Percentiles rank a stretch among this genome's conserved stretches.
Evolutionary conservation across 768 basidiomycete genomes (phyloP).

Genomic region (Wakefieldia striispora): DNA sequence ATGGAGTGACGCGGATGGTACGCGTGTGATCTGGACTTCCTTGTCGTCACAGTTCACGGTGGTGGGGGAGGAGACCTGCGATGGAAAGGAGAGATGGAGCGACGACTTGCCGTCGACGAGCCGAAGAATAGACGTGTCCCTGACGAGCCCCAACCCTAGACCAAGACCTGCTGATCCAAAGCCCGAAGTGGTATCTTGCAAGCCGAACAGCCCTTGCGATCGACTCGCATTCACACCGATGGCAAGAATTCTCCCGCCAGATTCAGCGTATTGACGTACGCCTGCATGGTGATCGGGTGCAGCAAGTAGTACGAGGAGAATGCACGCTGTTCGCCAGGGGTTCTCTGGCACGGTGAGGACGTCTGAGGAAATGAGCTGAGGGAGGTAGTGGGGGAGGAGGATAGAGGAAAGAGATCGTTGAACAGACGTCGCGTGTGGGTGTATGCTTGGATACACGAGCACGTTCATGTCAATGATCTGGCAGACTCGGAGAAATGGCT

Average conservation of each 20-base stretch:
- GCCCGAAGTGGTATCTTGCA: conserved; percentile 36
- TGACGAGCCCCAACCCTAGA: conserved; percentile 28
- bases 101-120: conserved; percentile 22
- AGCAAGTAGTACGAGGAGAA: conserved; percentile 79
- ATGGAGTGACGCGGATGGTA: conserved; percentile 17
- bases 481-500: too few relatives aligned
- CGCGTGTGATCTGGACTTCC: conserved; percentile 5
- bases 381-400: conserved; percentile 73
- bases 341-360: conserved; percentile 55
- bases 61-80: conserved; percentile 8
- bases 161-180: conserved; percentile 36
- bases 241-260: conserved; percentile 71
- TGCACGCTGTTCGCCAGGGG: conserved; percentile 77
- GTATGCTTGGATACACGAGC: conserved; percentile 68
- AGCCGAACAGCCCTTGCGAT: conserved; percentile 37
- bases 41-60: conserved; percentile 6
- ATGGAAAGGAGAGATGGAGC: conserved; percentile 28
- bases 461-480: conserved; percentile 53
- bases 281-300: conserved; percentile 39
- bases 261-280: conserved; percentile 59
- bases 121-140: conserved; percentile 24
- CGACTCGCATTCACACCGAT: conserved; percentile 62
- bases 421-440: conserved; percentile 46
- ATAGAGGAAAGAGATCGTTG: conserved; percentile 52
- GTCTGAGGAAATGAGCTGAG: conserved; percentile 62